These are phyloP conservation scores for Mycena leptocephala DNA, from an alignment of 768 basidiomycete species.

Conservation along the genomic window DNA sequence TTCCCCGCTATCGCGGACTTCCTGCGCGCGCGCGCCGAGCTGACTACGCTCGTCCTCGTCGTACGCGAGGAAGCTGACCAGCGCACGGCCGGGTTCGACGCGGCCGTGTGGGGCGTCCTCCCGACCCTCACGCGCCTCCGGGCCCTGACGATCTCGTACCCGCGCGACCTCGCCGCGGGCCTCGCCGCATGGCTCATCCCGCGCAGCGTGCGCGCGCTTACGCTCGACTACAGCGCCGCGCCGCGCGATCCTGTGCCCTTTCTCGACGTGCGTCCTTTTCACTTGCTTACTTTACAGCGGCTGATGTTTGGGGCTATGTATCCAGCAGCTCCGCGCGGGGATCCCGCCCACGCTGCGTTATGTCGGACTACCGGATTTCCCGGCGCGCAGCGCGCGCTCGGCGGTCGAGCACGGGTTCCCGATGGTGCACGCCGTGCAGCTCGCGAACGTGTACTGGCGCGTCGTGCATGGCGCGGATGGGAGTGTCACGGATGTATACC, in stretches of 20 bases:
- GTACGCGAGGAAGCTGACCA: constrained; percentile 62
- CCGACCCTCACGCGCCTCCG: constrained; percentile 69
- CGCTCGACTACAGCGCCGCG: constrained; percentile 56
- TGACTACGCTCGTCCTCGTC: constrained; percentile 70
- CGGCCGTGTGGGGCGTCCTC: constrained; percentile 80
- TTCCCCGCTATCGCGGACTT: constrained; percentile 82
- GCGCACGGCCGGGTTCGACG: constrained; percentile 75
- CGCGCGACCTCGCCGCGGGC: constrained; percentile 73
- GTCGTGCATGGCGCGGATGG: constrained; percentile 54
- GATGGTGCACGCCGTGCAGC: constrained; percentile 69
- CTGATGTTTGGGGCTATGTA: constrained; percentile 7
- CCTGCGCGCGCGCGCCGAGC: constrained; percentile 67
- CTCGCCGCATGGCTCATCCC: constrained; percentile 82
- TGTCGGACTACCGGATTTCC: constrained; percentile 69
- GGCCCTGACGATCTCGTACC: constrained; percentile 75
- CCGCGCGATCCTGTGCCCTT: constrained; percentile 62
- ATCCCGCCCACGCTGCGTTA: constrained; percentile 70
- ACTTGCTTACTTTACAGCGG: not conserved
- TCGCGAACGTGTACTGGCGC: constrained; percentile 72
- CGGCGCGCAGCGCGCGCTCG: constrained; percentile 55
- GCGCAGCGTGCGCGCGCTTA: constrained; percentile 63
- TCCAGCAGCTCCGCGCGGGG: constrained; percentile 76
- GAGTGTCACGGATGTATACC: constrained; percentile 59
- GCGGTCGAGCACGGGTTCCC: constrained; percentile 76
- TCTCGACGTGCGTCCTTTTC: constrained; percentile 53